Evolutionary conservation across 331 rosid genomes (phyloP), one percentile per base, ranked within the genome.

Genomic region (Pyracantha coccinea): DNA sequence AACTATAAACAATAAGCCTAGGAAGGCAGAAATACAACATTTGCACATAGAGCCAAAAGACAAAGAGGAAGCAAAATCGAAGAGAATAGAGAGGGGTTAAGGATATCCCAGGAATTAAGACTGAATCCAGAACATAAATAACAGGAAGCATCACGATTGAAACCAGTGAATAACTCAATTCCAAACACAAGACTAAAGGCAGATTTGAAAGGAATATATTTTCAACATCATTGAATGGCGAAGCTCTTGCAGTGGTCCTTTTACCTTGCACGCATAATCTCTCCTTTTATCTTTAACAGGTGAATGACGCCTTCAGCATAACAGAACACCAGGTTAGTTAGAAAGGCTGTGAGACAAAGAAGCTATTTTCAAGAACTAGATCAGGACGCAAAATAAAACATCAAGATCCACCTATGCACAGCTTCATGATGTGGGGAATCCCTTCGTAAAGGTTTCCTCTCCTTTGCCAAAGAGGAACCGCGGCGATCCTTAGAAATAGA

Each of bases 231-330:
- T 81, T 84, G 76, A 85, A 80, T 74, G 83, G 81, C 85, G 66
- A 83, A 86, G 78, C 85, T 85, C 84, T 85, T 72, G 79, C 50
- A 74, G 68, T 54, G 66, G 79, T 89, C 77, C 80, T 73, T 87
- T 92, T 95, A 95, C 99, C 99, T 95, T 95, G 97, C 97, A 92
- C 91, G 89, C 89, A 95, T 92, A 95, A 63, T 92, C 99, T 88
- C 99, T 95, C 86, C 97, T 83, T 88, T 92, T 95, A 83, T 95
- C 99, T 90, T 89, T 92, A 90, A 90, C 91, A 72, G 97, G 97
- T 89, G 99, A 90, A 81, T 84, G 99, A 84, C 85, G 97, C 99
- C 99, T 95, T 95, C 99, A 95, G 96, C 87, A 92, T 87, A 89
- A 90, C 89, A 95, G 93, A 92, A 89, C 91, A 95, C 83, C 82